Conservation (phyloP, 129 eudicot genomes). For the Saussurea involucrata region DNA sequence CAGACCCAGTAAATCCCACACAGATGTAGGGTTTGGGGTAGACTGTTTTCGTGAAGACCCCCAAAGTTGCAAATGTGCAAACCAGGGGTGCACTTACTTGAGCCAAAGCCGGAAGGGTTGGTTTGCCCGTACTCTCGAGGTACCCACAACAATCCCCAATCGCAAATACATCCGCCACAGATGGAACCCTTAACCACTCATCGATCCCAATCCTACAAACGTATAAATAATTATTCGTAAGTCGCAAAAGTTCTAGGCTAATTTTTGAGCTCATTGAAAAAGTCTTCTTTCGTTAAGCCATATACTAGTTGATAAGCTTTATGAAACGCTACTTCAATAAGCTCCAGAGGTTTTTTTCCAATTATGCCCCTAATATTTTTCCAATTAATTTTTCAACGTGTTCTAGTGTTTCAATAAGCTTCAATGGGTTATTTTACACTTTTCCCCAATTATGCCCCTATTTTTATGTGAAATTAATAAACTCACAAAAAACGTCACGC, state of each 20-base stretch:
- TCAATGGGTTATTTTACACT: background rate
- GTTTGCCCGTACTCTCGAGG: slow-evolving; percentile 85
- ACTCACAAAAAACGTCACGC: background rate
- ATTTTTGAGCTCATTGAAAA: background rate
- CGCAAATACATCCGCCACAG: slow-evolving; percentile 75
- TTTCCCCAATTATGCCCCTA: background rate
- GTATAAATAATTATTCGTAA: background rate
- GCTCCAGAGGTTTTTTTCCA: background rate
- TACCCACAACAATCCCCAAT: slow-evolving; percentile 91
- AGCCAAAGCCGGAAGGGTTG: slow-evolving; percentile 95
- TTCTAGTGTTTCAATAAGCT: background rate
- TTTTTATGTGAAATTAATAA: background rate
- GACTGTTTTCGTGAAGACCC: background rate
- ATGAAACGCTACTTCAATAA: background rate
- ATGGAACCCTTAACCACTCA: slow-evolving; percentile 87
- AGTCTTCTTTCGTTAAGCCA: too few relatives aligned
- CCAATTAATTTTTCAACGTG: background rate
- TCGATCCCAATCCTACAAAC: slow-evolving; percentile 75
- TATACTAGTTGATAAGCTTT: background rate
- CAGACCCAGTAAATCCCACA: background rate
- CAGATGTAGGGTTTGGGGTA: background rate
- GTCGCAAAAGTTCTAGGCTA: background rate
- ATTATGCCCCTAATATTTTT: background rate
- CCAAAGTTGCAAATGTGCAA: background rate
- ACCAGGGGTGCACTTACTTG: slow-evolving; percentile 45